A percentile compares a stretch with the other conserved stretches of the same genome.
Evolutionary conservation across 306 rosid genomes (phyloP).

Genomic region (Begonia masoniana): DNA sequence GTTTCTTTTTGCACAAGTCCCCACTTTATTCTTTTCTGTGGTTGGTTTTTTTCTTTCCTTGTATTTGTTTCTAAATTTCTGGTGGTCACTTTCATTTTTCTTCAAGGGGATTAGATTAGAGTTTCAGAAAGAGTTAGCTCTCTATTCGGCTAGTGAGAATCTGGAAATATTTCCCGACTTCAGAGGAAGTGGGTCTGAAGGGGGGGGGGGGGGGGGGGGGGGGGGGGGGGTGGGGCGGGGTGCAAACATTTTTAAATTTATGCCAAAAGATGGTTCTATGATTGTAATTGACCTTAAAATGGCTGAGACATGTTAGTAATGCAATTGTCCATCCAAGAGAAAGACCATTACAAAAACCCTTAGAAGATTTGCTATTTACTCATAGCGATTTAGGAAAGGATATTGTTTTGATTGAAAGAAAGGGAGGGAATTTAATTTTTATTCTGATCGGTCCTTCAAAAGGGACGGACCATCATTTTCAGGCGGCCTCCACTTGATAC

Average conservation of each 20-base stretch:
- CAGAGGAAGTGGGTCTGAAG: neutral
- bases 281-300: neutral
- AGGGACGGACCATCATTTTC: too few species aligned
- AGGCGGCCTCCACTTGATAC: too few species aligned
- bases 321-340: constrained; percentile 30
- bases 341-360: constrained; percentile 13
- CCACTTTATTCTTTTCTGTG: neutral
- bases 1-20: neutral
- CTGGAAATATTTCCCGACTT: constrained; percentile 2
- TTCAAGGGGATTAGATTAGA: neutral
- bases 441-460: constrained; percentile 16
- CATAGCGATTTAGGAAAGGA: constrained; percentile 10
- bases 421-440: constrained; percentile 14
- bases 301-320: constrained; percentile 7
- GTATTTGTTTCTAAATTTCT: constrained; percentile 1
- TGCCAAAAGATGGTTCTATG: neutral
- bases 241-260: neutral
- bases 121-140: too few species aligned
- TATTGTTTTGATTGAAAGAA: constrained; percentile 5
- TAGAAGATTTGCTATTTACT: constrained; percentile 6
- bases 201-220: too few species aligned
- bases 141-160: neutral
- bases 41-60: neutral
- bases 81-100: neutral
- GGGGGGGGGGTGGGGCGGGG: too few species aligned